A percentile compares a stretch with the other conserved stretches of the same genome.
Evolutionary conservation across 2,329 filamentous ascomycete genomes (phyloP).

Genomic region (Fusarium nodosum): DNA sequence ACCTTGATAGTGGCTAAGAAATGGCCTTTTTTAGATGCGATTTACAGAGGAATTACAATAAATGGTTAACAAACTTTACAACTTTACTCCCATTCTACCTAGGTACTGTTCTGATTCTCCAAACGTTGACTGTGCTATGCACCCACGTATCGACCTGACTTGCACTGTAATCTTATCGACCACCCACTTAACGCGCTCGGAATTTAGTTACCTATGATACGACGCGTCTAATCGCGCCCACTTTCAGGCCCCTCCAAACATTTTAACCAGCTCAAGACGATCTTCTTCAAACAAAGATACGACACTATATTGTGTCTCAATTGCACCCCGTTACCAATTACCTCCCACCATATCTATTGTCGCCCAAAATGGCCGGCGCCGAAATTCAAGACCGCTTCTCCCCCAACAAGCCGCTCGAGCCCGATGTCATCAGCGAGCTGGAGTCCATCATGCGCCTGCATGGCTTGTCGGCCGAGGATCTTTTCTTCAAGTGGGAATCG

Average conservation of each 20-base stretch:
- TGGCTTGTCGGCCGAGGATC: conserved; percentile 82
- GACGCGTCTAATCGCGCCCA: conserved; percentile 43
- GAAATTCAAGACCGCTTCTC: conserved; percentile 55
- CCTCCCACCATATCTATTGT: background rate
- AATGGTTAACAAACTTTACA: background rate
- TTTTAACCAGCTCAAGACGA: conserved; percentile 26
- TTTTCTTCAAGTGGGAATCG: conserved; percentile 99
- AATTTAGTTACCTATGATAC: conserved; percentile 31
- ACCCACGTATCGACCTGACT: no score
- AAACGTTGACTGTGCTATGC: background rate
- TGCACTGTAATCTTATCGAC: conserved; percentile 16
- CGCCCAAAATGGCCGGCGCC: conserved; percentile 54
- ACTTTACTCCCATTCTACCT: background rate
- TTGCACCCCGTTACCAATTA: background rate
- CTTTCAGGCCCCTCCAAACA: conserved; percentile 38
- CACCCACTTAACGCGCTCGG: conserved; percentile 44
- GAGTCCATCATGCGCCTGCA: conserved; percentile 89
- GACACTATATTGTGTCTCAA: background rate
- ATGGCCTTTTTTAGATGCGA: conserved; percentile 11
- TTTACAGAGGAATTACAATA: background rate
- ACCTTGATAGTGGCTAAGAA: conserved; percentile 23
- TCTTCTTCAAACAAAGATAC: conserved; percentile 10
- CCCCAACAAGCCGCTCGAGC: conserved; percentile 68
- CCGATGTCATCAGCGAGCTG: conserved; percentile 85
- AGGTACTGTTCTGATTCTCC: background rate